These are phyloP conservation scores for Aspergillus homomorphus DNA, from an alignment of 495 filamentous ascomycete genomes.

Conservation along the genomic window DNA sequence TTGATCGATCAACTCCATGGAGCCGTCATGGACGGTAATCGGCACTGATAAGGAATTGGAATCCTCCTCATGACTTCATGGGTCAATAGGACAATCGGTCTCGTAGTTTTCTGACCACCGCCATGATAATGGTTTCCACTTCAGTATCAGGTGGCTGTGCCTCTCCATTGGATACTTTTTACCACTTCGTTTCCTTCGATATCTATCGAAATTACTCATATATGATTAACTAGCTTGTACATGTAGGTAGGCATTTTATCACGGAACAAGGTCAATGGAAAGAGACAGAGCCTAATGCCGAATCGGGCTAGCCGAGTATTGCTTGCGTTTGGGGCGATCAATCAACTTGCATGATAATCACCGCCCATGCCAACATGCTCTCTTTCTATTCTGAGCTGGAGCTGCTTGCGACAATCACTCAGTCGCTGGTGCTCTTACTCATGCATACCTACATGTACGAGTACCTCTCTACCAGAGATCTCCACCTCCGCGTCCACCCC, in stretches of 20 bases:
- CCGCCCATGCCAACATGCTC: conserved; percentile 11
- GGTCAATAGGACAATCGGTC: not conserved
- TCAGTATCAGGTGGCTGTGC: not conserved
- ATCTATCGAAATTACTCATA: no score
- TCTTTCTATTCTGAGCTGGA: not conserved
- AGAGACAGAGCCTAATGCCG: not conserved
- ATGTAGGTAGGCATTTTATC: not conserved
- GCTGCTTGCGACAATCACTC: not conserved
- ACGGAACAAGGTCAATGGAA: conserved; percentile 1
- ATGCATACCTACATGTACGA: no score
- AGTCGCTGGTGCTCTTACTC: no score
- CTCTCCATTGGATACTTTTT: not conserved
- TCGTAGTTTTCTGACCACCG: not conserved
- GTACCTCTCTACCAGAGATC: not conserved
- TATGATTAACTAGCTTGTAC: no score
- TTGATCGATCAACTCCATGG: not conserved
- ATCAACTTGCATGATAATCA: conserved; percentile 12
- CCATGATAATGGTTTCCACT: conserved; percentile 6
- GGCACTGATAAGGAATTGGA: not conserved
- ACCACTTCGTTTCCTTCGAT: no score
- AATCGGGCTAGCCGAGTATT: not conserved
- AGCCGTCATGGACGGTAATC: conserved; percentile 3
- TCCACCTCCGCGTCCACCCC: not conserved
- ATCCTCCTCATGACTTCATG: conserved; percentile 1
- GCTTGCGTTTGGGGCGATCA: conserved; percentile 14